Evolutionary conservation across 2,329 filamentous ascomycete genomes (phyloP).

Genomic region (Cadophora luteo-olivacea): DNA sequence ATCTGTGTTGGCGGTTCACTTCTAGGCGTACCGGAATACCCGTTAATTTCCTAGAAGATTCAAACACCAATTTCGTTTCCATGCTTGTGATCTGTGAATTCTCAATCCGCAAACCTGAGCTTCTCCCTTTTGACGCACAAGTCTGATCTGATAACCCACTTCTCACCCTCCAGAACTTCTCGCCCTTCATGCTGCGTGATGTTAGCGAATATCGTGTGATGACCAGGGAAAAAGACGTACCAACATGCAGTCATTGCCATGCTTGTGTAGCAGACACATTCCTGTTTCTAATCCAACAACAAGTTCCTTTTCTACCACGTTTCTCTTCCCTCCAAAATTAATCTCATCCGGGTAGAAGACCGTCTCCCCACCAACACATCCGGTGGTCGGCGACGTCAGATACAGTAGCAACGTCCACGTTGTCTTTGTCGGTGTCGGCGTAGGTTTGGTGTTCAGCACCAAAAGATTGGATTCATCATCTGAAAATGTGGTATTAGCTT

Average conservation of each 20-base stretch:
- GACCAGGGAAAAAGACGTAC: slow-evolving; percentile 49
- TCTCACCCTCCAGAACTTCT: slow-evolving; percentile 81
- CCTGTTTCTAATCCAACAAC: slow-evolving; percentile 80
- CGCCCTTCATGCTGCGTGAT: slow-evolving; percentile 74
- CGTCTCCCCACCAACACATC: slow-evolving; percentile 85
- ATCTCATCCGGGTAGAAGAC: slow-evolving; percentile 83
- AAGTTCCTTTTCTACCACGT: slow-evolving; percentile 64
- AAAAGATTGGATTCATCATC: slow-evolving; percentile 88
- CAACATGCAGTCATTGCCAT: slow-evolving; percentile 87
- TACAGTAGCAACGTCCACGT: slow-evolving; percentile 94
- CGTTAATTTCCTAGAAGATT: neutral
- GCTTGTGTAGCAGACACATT: slow-evolving; percentile 84
- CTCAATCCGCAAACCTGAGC: slow-evolving; percentile 19
- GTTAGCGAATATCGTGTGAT: slow-evolving; percentile 14
- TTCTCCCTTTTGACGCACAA: slow-evolving; percentile 66
- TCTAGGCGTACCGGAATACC: neutral
- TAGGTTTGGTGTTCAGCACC: slow-evolving; percentile 55
- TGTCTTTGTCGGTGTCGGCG: slow-evolving; percentile 65
- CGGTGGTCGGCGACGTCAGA: slow-evolving; percentile 75
- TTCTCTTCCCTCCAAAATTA: slow-evolving; percentile 49
- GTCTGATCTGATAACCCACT: slow-evolving; percentile 90
- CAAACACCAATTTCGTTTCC: too few relatives aligned
- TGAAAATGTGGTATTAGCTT: slow-evolving; percentile 46
- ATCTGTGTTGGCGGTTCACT: neutral
- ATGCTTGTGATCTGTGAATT: neutral